Evolutionary conservation across 371 early-diverging fungal genomes (phyloP).

Genomic region (Mucor sp.): DNA sequence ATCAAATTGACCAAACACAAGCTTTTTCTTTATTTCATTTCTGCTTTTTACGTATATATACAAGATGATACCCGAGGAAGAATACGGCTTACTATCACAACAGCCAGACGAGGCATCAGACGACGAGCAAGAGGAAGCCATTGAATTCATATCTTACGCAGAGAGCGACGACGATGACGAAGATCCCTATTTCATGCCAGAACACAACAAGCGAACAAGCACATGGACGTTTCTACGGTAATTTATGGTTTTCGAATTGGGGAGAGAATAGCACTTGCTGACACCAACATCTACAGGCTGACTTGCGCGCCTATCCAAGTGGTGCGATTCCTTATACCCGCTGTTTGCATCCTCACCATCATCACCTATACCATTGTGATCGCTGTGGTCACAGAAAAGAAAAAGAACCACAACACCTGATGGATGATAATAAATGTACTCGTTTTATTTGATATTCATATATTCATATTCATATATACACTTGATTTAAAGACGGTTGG

Average conservation of each 20-base stretch:
- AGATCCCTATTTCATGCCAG: constrained; percentile 56
- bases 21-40: background rate
- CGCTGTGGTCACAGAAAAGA: constrained; percentile 41
- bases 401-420: constrained; percentile 9
- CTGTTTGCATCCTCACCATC: constrained; percentile 45
- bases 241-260: background rate
- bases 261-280: background rate
- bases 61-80: constrained; percentile 30
- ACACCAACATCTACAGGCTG: constrained; percentile 19
- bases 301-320: constrained; percentile 56
- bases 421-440: too few species aligned
- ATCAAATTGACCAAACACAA: background rate
- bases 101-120: constrained; percentile 26
- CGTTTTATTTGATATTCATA: background rate
- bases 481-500: background rate
- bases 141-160: constrained; percentile 54
- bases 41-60: background rate
- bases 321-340: constrained; percentile 46
- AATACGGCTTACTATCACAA: constrained; percentile 21
- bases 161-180: constrained; percentile 60
- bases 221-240: constrained; percentile 50
- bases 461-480: too few species aligned
- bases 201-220: constrained; percentile 52
- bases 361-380: constrained; percentile 50
- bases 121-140: constrained; percentile 50